phyloP scores from a whole-genome alignment of 371 early-diverging fungal species.

The Mucor circinelloides region DNA sequence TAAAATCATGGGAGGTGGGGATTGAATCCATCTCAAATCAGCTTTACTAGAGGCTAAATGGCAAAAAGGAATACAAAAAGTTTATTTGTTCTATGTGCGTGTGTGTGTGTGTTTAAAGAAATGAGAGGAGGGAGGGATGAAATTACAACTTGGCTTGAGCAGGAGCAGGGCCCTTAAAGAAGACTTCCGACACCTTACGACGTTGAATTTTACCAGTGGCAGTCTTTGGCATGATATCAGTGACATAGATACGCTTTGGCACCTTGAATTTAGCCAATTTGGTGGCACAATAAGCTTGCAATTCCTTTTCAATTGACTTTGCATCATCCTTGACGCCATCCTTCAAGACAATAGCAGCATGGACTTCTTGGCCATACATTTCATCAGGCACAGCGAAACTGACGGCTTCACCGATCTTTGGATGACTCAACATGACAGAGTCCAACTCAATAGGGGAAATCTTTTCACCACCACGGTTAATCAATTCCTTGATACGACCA shows the following conservation, averaged over 20 bases:
- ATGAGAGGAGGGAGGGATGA: background rate
- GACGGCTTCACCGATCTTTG: constrained; percentile 77
- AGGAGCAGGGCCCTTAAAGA: constrained; percentile 40
- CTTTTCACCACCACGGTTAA: constrained; percentile 84
- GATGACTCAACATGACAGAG: constrained; percentile 70
- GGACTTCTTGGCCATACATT: constrained; percentile 83
- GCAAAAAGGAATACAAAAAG: background rate
- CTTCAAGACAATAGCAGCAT: constrained; percentile 72
- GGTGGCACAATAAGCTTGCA: constrained; percentile 49
- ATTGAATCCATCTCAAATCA: background rate
- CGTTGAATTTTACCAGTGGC: constrained; percentile 78
- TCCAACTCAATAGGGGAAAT: constrained; percentile 85
- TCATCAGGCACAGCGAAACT: constrained; percentile 75
- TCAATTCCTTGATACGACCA: constrained; percentile 81
- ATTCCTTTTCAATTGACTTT: constrained; percentile 42
- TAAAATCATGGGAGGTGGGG: background rate
- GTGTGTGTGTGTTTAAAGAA: too few species aligned
- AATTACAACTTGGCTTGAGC: constrained; percentile 50
- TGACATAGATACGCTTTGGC: constrained; percentile 76
- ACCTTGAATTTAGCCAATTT: constrained; percentile 80
- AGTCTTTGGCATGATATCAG: constrained; percentile 72
- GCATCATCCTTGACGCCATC: constrained; percentile 24
- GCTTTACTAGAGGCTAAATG: background rate
- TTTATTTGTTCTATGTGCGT: background rate
- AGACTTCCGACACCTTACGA: constrained; percentile 53